These are phyloP conservation scores for Saitoella complicata DNA, from an alignment of 805 yeast species.

Conservation along the genomic window DNA sequence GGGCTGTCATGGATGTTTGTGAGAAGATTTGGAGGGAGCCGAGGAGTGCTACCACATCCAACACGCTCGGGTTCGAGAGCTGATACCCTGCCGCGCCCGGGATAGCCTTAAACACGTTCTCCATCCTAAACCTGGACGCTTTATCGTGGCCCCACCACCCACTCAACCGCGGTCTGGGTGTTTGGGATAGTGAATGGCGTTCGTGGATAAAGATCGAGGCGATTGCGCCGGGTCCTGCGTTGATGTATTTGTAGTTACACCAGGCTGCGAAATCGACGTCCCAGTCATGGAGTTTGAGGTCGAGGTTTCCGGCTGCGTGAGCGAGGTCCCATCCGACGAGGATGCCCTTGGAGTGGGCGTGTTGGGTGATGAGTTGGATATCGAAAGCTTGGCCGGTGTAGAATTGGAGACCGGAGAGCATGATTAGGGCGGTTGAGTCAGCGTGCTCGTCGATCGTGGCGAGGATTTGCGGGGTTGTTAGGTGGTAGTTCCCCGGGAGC, in stretches of 20 bases:
- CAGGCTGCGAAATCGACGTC: conserved; percentile 83
- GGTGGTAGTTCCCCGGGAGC: conserved; percentile 35
- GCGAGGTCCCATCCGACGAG: conserved; percentile 87
- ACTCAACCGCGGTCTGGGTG: conserved; percentile 49
- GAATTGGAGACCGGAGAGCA: conserved; percentile 80
- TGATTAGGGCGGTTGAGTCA: conserved; percentile 51
- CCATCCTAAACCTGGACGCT: conserved; percentile 57
- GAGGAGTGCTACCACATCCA: conserved; percentile 61
- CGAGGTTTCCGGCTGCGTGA: conserved; percentile 83
- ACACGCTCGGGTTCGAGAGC: conserved; percentile 79
- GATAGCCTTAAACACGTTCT: conserved; percentile 49
- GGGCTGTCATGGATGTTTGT: conserved; percentile 36
- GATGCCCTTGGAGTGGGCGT: conserved; percentile 36
- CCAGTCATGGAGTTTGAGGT: conserved; percentile 69
- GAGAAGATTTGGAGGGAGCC: conserved; percentile 48
- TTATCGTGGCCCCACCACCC: conserved; percentile 97
- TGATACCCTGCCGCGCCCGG: conserved; percentile 76
- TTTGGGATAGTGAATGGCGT: conserved; percentile 16
- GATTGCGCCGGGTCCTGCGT: conserved; percentile 87
- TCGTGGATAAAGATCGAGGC: conserved; percentile 74
- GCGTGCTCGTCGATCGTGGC: conserved; percentile 37
- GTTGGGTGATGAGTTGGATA: conserved; percentile 48
- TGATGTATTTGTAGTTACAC: conserved; percentile 85
- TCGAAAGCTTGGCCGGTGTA: conserved; percentile 83
- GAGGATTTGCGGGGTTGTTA: conserved; percentile 50